Evolutionary conservation across 768 basidiomycete species (phyloP), one percentile per base, ranked within the genome.

Genomic region (Hirschioporus abietinus): DNA sequence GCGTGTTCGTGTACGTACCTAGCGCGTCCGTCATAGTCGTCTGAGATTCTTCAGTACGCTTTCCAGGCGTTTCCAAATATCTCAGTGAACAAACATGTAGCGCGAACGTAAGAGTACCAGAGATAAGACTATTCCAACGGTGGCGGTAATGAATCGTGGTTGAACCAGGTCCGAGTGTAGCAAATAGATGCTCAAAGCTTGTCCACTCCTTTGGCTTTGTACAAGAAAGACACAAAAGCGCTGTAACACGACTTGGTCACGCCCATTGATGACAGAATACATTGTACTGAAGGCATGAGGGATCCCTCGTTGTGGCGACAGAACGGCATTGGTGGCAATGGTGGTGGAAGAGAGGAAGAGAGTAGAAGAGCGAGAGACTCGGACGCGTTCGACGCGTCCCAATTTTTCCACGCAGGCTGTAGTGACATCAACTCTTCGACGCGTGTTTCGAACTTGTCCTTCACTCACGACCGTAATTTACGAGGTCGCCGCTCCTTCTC

Each of bases 301-400:
- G 8, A 30, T 30, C 8, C 30, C 42, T 3, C 12, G 20, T 52
- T 52, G 12, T 52, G 20, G 42, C 20, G 12, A 20, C 30, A 52
- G 42, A 20, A 52, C 42, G 20, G 42, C 42, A 15, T 52, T 20
- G 20, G 42, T 52, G 20, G 20, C 20, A 15, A 20, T 1, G 42
- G 42, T 52, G 42, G 42, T 52, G 42, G 42, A 52, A 52, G 42
- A 52, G 42, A 52, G 42, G 42, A 52, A 52, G 42, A 52, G 42
- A 52, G 42, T 12, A 52, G 20, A 3, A 15, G 12, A 20, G 20
- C n/a, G n/a, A n/a, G 20, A 20, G 42, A n/a, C n/a, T n/a, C n/a
- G 2, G 42, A 20, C 42, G 42, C 42, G 42, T 10, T 52, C 42
- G 42, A 52, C 42, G 42, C 42, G 42, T 52, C 42, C 42, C 8